Percentiles rank a stretch among this genome's conserved stretches.
phyloP scores from a whole-genome alignment of 2,329 filamentous ascomycete genomes.

The Penicillium oxalicum region DNA sequence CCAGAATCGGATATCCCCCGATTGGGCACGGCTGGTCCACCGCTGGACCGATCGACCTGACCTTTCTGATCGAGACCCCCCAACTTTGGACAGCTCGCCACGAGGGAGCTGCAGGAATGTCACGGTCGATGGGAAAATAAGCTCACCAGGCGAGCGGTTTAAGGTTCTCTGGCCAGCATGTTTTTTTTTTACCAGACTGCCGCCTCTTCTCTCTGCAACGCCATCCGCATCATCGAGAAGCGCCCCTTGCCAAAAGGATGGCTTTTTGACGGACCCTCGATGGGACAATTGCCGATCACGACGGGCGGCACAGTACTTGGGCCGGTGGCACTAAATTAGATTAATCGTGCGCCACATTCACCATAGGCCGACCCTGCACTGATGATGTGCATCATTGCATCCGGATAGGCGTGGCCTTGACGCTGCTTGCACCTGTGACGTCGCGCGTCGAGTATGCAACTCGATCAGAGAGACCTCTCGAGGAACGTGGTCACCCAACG shows the following conservation, averaged over 20 bases:
- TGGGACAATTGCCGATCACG: background rate
- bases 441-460: background rate
- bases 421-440: background rate
- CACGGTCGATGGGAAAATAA: background rate
- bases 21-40: background rate
- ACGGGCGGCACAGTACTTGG: background rate
- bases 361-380: background rate
- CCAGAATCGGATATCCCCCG: no score
- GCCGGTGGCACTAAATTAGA: conserved; percentile 10
- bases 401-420: conserved; percentile 9
- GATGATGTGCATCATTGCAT: background rate
- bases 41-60: background rate
- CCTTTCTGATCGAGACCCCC: background rate
- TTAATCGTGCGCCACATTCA: conserved; percentile 12
- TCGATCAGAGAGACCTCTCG: no score
- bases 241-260: no score
- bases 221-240: no score
- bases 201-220: no score
- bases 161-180: no score
- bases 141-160: no score
- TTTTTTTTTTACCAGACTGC: no score
- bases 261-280: no score
- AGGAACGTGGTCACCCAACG: no score
- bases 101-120: conserved; percentile 5
- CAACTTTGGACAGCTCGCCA: no score